phyloP scores from a whole-genome alignment of 768 basidiomycete species.

The Kwoniella bestiolae region DNA sequence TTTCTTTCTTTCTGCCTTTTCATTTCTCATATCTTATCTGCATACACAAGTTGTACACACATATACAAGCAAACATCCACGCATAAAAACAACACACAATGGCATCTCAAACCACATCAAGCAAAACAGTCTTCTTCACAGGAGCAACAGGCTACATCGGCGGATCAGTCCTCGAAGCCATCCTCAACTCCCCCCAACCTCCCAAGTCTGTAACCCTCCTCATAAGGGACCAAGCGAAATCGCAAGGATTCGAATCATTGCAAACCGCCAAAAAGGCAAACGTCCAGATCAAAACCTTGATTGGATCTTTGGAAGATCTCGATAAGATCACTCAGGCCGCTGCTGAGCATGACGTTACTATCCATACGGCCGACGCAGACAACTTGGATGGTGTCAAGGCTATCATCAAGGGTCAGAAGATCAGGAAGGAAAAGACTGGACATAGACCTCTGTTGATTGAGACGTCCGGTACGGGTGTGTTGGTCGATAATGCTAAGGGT shows the following conservation, averaged over 20 bases:
- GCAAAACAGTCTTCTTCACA: conserved; percentile 26
- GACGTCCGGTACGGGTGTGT: conserved; percentile 52
- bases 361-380: conserved; percentile 53
- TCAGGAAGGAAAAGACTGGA: conserved; percentile 50
- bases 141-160: conserved; percentile 31
- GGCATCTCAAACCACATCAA: conserved; percentile 20
- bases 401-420: conserved; percentile 48
- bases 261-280: conserved; percentile 21
- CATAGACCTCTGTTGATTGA: conserved; percentile 53
- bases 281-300: conserved; percentile 33
- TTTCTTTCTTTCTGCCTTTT: conserved; percentile 1
- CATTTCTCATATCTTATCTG: conserved; percentile 3
- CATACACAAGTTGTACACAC: background rate
- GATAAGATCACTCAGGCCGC: conserved; percentile 46
- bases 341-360: conserved; percentile 44
- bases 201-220: conserved; percentile 44
- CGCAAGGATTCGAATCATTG: conserved; percentile 37
- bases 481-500: conserved; percentile 49
- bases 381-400: conserved; percentile 43
- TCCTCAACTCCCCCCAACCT: conserved; percentile 28
- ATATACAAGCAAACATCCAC: background rate
- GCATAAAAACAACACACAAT: background rate
- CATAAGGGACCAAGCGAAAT: conserved; percentile 42
- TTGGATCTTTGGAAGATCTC: conserved; percentile 46
- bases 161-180: conserved; percentile 15